Base-by-base conservation (phyloP, 192 early-diverging fungal species). In the Entrophospora sp. region DNA sequence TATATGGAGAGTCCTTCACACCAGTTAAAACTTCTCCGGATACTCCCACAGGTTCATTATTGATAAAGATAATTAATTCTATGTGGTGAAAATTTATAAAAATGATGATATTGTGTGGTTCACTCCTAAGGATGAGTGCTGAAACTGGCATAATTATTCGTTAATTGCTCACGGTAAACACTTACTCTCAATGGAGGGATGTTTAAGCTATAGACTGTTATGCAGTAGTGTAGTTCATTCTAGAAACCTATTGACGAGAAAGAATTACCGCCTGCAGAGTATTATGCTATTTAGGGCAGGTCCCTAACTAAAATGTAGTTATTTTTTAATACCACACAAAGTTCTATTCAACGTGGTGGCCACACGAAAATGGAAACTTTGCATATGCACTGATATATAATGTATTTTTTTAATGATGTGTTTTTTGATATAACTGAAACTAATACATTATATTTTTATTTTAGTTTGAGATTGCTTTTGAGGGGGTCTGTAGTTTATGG, bases 351-450 rank as follows among this genome's bases (percentile, higher is more conserved):
- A n/a, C 49, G 5, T 52, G 49, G 25, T 52, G 49, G 49, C 49
- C 49, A 52, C 49, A 52, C 5, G 49, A 52, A 52, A 27, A 52
- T 52, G 49, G n/a, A 24, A 52, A 52, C 49, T 52, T 52, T 52
- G 49, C 49, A 52, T 52, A 52, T 52, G 49, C 49, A 52, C 49
- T 52, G 49, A 52, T 52, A 52, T 52, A 52, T 52, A 27, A 52
- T 52, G 49, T 24, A 52, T 3, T 52, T 52, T 52, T 52, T 16
- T 42, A 42, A 42, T 27, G n/a, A 52, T 52, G n/a, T n/a, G n/a
- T n/a, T n/a, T n/a, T n/a, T n/a, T n/a, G n/a, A n/a, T n/a, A 52
- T 52, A 24, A n/a, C 25, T n/a, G 25, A 51, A 5, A 52, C 49
- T 52, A 52, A 52, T 5, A 27, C 49, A 52, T 52, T 52, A 5